Base-by-base conservation (phyloP, 805 yeast genomes). In the Lipomyces sp. region DNA sequence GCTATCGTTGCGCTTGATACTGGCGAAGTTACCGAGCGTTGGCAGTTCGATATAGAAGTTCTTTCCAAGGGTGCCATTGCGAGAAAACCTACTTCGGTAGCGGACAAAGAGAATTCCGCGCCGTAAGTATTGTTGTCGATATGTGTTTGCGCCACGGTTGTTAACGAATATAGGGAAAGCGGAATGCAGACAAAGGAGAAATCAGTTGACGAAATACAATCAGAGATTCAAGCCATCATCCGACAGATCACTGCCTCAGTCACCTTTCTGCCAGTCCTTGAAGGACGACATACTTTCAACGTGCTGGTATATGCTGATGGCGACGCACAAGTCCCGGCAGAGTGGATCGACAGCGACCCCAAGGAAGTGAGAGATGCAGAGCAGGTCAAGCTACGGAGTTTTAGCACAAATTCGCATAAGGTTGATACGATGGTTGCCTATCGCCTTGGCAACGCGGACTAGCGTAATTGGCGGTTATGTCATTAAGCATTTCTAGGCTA, bases 241-340 rank as follows among this genome's bases (percentile, higher is more conserved):
- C 84, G 97, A 62, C 98, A 93, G 72, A 90, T 93, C 60, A 91
- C 97, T 0, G 91, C 97, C 0, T 87, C 95, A 53, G 90, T 90
- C 1, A 86, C 97, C 0, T 92, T 92, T 75, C 81, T 93, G 53
- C 98, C 98, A 0, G 83, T 88, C 32, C 78, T 93, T 35, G 85
- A 85, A 10, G 86, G 83, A 13, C 81, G 82, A 11, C 86, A 88
- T 73, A 90, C 97, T 0, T 92, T 93, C 77, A 92, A 90, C 73
- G 94, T 93, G 0, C 79, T 92, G 62, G 97, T 92, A 0, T 89
- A 88, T 73, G 90, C 97, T 0, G 90, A 88, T 71, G 74, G 72
- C 2, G 80, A 80, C 71, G 85, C 88, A 2, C 82, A 82, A 60
- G 87, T 89, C 2, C 96, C 97, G 0, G 78, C 82, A 11, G 96